A percentile compares a stretch with the other conserved stretches of the same genome.
phyloP scores from a whole-genome alignment of 75 land plant species.

The Sequoia sempervirens region DNA sequence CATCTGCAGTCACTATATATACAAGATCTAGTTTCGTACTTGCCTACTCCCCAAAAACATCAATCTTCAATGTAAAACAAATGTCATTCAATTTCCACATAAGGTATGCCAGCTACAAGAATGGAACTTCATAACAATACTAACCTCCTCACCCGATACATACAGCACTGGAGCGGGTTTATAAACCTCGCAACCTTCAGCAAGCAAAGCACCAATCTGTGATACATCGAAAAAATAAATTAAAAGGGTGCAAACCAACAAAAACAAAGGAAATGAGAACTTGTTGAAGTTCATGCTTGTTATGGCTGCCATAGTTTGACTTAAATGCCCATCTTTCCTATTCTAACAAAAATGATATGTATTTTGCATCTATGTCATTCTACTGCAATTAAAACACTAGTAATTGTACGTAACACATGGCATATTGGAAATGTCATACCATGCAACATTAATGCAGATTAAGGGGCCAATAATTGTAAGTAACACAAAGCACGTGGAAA shows the following conservation, averaged over 20 bases:
- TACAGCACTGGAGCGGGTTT: conserved; percentile 63
- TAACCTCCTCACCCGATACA: conserved; percentile 95
- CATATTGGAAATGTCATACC: neutral
- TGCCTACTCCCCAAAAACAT: neutral
- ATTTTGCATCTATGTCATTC: neutral
- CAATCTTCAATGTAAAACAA: neutral
- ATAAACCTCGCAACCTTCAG: conserved; percentile 34
- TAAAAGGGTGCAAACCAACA: neutral
- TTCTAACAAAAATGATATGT: neutral
- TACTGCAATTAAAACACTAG: neutral
- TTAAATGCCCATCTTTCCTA: neutral
- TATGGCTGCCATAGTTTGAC: neutral
- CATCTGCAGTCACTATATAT: neutral
- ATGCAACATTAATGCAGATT: neutral
- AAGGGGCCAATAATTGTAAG: neutral
- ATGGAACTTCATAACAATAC: neutral
- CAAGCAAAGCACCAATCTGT: conserved; percentile 68
- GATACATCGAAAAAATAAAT: neutral
- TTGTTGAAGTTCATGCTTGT: neutral
- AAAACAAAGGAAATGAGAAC: neutral
- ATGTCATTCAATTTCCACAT: neutral
- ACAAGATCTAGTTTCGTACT: neutral
- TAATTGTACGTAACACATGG: neutral
- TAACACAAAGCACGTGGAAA: neutral
- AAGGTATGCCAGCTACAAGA: neutral